These are phyloP conservation scores for Pythium insidiosum DNA, from an alignment of 352 stramenopile species.

Conservation along the genomic window DNA sequence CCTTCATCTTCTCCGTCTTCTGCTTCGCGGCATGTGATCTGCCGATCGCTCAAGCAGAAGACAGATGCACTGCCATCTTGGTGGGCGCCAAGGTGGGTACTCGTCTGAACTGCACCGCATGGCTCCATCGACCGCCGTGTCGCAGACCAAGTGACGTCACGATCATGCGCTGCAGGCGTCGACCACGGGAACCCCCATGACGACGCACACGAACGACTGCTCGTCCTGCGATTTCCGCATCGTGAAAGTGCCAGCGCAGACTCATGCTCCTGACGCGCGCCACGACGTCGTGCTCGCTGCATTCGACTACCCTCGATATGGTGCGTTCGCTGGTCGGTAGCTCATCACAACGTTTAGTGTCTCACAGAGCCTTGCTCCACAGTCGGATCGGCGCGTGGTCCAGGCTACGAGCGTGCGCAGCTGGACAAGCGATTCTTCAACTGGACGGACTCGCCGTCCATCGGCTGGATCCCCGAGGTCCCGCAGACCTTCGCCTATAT, in stretches of 20 bases:
- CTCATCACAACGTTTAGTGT: neutral
- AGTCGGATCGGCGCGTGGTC: slow-evolving; percentile 58
- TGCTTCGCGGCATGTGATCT: no score
- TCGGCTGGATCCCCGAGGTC: slow-evolving; percentile 63
- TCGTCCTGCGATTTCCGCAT: slow-evolving; percentile 79
- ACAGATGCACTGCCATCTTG: slow-evolving; percentile 75
- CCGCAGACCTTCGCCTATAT: slow-evolving; percentile 69
- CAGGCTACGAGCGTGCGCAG: slow-evolving; percentile 51
- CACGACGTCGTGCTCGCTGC: slow-evolving; percentile 52
- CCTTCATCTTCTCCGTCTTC: no score
- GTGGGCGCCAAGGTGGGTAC: slow-evolving; percentile 64
- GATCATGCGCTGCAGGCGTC: slow-evolving; percentile 29
- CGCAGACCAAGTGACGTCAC: no score
- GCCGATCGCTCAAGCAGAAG: no score
- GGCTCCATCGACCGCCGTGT: neutral
- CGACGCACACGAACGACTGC: slow-evolving; percentile 80
- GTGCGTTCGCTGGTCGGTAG: slow-evolving; percentile 13
- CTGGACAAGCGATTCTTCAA: slow-evolving; percentile 64
- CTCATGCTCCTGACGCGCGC: slow-evolving; percentile 23
- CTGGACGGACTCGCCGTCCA: slow-evolving; percentile 44
- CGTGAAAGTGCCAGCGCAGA: slow-evolving; percentile 61
- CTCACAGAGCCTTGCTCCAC: neutral
- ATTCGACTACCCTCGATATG: slow-evolving; percentile 72
- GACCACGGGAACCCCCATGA: slow-evolving; percentile 60
- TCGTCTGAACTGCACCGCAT: neutral